Evolutionary conservation across 108 stramenopile genomes (phyloP), one percentile per base, ranked within the genome.

Genomic region (Skeletonema tropicum): DNA sequence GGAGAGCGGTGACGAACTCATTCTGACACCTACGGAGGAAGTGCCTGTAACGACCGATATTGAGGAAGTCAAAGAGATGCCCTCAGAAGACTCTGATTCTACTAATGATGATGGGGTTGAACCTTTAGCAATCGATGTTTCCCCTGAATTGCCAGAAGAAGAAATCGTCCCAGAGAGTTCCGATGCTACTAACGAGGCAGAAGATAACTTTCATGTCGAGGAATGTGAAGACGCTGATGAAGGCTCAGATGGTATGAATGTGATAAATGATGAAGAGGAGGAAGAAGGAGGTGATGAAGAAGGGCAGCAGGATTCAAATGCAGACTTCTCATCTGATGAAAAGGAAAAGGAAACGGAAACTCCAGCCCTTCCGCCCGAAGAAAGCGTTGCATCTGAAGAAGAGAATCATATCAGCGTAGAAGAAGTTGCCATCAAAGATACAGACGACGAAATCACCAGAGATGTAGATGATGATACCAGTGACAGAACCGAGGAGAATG

Each of bases 401-500:
- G 48, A 21, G 19, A 49, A 21, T 19, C 6, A 4, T 7, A 49
- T 21, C 17, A 17, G 19, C 48, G 52, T 14, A 11, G 52, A 66
- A 66, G 68, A 70, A n/a, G 68, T 17, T 25, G 26, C 3, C 31
- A 59, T 9, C 1, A 57, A 60, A 15, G 68, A 62, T 49, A 23
- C 45, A 31, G 68, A 49, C 17, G 17, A 62, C 19, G 45, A 13
- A 41, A 13, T 10, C 13, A 41, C 12, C 39, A 41, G 31, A 12
- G 68, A 30, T 60, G 26, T 29, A 29, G 61, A 21, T 60, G 61
- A 60, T 29, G 68, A 30, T 23, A 3, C 21, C 8, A 19, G 61
- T 17, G 68, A 62, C 12, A 19, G 60, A 9, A 14, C 6, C 12
- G 68, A 70, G 25, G 19, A 49, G 23, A 17, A 62, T 6, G 36